phyloP scores from a whole-genome alignment of 2,329 filamentous ascomycete species.

The Lasiodiplodia gonubiensis region DNA sequence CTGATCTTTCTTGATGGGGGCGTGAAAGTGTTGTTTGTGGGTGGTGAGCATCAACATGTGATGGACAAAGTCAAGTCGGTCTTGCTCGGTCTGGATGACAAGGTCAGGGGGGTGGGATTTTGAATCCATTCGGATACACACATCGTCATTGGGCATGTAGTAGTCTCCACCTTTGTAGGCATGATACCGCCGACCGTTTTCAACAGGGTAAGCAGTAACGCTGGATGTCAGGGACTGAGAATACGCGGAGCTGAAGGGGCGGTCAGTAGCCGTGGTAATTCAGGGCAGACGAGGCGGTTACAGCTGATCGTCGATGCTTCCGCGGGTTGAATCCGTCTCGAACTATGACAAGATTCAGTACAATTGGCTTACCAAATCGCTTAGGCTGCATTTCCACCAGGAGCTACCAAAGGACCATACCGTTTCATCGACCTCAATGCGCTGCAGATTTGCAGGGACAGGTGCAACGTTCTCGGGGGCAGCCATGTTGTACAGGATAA shows the following conservation, averaged over 20 bases:
- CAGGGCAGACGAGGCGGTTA: constrained; percentile 13
- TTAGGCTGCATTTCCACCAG: neutral
- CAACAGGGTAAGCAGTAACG: constrained; percentile 32
- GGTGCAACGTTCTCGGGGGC: neutral
- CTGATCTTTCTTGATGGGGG: constrained; percentile 30
- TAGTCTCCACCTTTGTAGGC: constrained; percentile 36
- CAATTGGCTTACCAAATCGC: neutral
- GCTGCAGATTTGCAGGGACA: neutral
- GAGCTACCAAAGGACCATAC: neutral
- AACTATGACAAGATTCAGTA: neutral
- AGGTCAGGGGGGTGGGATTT: neutral
- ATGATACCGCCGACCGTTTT: constrained; percentile 40
- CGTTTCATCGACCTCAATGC: neutral
- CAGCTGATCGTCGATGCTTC: constrained; percentile 33
- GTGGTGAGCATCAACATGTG: constrained; percentile 36
- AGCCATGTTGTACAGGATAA: neutral
- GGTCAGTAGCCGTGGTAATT: neutral
- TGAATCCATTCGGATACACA: neutral
- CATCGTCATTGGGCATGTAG: constrained; percentile 35
- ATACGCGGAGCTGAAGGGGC: constrained; percentile 13
- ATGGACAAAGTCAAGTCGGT: constrained; percentile 40
- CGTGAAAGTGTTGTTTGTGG: constrained; percentile 36
- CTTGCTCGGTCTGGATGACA: constrained; percentile 40
- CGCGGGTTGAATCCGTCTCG: constrained; percentile 32
- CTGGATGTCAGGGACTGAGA: constrained; percentile 24